Evolutionary conservation across 2,329 filamentous ascomycete species (phyloP), one percentile per base, ranked within the genome.

Genomic region (Raffaelea albimanens): DNA sequence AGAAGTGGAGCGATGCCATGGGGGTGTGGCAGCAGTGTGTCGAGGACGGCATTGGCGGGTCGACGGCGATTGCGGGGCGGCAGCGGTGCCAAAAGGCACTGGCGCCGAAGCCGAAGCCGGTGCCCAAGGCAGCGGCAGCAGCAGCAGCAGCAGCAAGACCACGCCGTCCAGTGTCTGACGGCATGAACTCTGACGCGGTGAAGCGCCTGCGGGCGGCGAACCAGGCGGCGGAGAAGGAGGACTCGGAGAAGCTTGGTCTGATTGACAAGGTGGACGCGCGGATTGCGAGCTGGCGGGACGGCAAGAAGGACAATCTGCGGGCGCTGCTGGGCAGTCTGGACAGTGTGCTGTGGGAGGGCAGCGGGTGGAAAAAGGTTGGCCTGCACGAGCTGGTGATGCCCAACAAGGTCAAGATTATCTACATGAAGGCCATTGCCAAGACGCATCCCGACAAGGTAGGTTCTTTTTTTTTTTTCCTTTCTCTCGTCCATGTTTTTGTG

Each of bases 361-460:
- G 88, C 53, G 89, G 88, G 4, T 98, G 93, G 93, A 96, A 95
- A 71, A 95, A 94, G 71, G 83, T 97, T 48, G 89, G 88, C 29
- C 80, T 98, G 80, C 84, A 90, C 54, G 93, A 98, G 68, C 66
- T 98, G 56, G 85, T 98, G 45, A 78, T 95, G 75, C 82, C 89
- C 31, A 89, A 87, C 56, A 95, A 91, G 73, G 93, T 97, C 63
- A 98, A 98, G 78, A 84, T 98, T 54, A 75, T 86, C 51, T 98
- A 98, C 63, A 97, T 98, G 93, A 96, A 95, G 77, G 93, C 91
- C 5, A 97, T 98, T 75, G 87, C 84, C 11, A 97, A 96, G 74
- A 93, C 93, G 57, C 93, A 98, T 74, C 93, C 93, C 51, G 93
- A 98, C 65, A 98, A 98, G 84, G 93, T 96, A 73, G 67, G 39